Base-by-base conservation (phyloP, 129 eudicot genomes). In the Pseudognaphalium luteoalbum region DNA sequence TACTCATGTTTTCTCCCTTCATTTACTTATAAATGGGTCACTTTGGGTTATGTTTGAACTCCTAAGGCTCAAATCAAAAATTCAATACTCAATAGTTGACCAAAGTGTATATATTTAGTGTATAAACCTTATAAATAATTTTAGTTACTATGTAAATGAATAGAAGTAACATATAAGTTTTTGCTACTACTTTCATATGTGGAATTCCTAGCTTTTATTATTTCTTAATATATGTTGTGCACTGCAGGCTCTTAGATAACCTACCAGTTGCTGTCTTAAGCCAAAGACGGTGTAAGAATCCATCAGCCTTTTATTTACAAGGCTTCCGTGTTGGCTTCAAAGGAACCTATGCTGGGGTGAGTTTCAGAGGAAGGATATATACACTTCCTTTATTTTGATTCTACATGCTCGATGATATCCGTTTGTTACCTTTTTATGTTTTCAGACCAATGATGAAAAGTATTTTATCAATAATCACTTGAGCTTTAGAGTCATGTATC, bases 281-380 rank as follows among this genome's bases (percentile, higher is more conserved):
- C 73, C 91, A 84, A 70, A 84, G 92, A 60, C 86, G 81, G 39
- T 91, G 84, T 84, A 93, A 84, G 30, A 83, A 80, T 72, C 80
- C 75, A 50, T 80, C 89, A 67, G 81, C 86, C 74, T 80, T 84
- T 41, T 92, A 89, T 75, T 90, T 87, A 80, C 98, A 92, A 62
- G 98, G 98, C 74, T 92, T 81, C 69, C 96, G 86, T 73, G 96
- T 89, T 75, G 98, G 98, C 29, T 89, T 89, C 80, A 92, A 87
- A 82, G 96, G 91, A 70, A 82, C 64, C 77, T 92, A 87, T 81
- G 86, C 96, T 30, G 96, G 97, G 86, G 98, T 92, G 51, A 81
- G 91, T 84, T 77, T 39, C 17, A 30, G 63, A 12, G 4, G 10
- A 58, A 33, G 37, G 30, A 8, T 63, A 4, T 15, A 52, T 4